Evolutionary conservation across 371 early-diverging fungal species (phyloP), one percentile per base, ranked within the genome.

Genomic region (Actinomortierella wolfii): DNA sequence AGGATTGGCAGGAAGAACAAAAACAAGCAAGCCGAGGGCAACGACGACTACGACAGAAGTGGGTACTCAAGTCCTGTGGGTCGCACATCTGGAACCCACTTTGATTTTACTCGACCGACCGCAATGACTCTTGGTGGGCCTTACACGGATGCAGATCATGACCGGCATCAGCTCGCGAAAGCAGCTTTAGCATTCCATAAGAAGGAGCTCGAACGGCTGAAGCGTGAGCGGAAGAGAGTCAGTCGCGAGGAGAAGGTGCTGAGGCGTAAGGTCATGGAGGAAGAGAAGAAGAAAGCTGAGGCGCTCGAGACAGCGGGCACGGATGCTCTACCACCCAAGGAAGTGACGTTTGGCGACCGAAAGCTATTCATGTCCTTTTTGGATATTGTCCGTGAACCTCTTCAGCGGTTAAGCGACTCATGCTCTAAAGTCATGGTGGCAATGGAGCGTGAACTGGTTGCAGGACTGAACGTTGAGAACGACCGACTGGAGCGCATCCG

Each of bases 281-380:
- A 64, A 24, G 26, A 62, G 21, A 54, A 58, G 17, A 34, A 34
- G 34, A 34, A 34, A 34, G 34, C 34, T 34, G 34, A 34, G 11
- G 34, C 34, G 11, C 25, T 45, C 8, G 61, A 64, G 45, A 59
- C 64, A 13, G 63, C 56, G 0, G 63, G 56, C 0, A 59, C 57
- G 2, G 46, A 61, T 5, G 62, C 64, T 0, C 45, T 60, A 44
- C 61, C 79, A 14, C 79, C 78, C 20, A 83, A 83, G 56, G 76
- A 82, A 39, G 79, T 82, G 1, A 81, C 83, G 5, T 82, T 76
- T 41, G 76, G 79, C 23, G 83, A 83, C 56, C 77, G 83, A 0
- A 80, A 85, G 24, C 51, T 86, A 11, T 68, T 86, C n/a, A 62
- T 85, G 56, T 79, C 78, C 1, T 86, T 85, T 43, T 26, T 86